phyloP scores from a whole-genome alignment of 2,329 filamentous ascomycete genomes.

The Calonectria fujianensis region DNA sequence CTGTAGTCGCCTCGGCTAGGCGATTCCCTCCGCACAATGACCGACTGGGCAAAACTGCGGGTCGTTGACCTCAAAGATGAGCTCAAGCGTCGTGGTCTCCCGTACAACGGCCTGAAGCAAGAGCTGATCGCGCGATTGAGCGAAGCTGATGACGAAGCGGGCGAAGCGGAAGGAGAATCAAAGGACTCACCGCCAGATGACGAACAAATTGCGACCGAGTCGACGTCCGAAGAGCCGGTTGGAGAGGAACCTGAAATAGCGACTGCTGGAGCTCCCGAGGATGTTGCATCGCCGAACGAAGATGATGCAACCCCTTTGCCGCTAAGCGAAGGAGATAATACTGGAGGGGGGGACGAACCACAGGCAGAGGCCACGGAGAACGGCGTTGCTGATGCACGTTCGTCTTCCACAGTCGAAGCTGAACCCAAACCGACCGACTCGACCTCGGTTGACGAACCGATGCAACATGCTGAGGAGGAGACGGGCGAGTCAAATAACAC shows the following conservation, averaged over 20 bases:
- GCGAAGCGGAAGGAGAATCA: slow-evolving; percentile 29
- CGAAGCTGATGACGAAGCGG: slow-evolving; percentile 46
- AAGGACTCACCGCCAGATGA: slow-evolving; percentile 42
- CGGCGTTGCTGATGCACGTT: slow-evolving; percentile 34
- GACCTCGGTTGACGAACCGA: slow-evolving; percentile 10
- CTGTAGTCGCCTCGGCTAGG: slow-evolving; percentile 26
- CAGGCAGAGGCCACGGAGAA: slow-evolving; percentile 39
- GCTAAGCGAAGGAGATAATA: slow-evolving; percentile 27
- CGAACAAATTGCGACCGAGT: slow-evolving; percentile 38
- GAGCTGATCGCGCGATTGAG: slow-evolving; percentile 80
- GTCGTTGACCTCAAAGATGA: slow-evolving; percentile 85
- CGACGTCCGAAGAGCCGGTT: slow-evolving; percentile 43
- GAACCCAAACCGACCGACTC: slow-evolving; percentile 35
- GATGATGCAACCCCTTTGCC: background rate
- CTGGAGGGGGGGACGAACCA: slow-evolving; percentile 22
- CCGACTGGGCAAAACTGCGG: slow-evolving; percentile 77
- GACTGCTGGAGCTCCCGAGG: slow-evolving; percentile 31
- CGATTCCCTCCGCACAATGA: slow-evolving; percentile 61
- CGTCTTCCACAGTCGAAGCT: slow-evolving; percentile 27
- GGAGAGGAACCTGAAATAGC: slow-evolving; percentile 35
- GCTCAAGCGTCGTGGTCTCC: slow-evolving; percentile 82
- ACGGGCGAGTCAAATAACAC: slow-evolving; percentile 39
- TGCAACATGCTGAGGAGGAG: slow-evolving; percentile 30
- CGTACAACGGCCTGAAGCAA: slow-evolving; percentile 81
- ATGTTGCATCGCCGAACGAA: slow-evolving; percentile 22